Evolutionary conservation across 2,329 filamentous ascomycete species (phyloP), one percentile per base, ranked within the genome.

Genomic region (Torrubiella hemipterigena): DNA sequence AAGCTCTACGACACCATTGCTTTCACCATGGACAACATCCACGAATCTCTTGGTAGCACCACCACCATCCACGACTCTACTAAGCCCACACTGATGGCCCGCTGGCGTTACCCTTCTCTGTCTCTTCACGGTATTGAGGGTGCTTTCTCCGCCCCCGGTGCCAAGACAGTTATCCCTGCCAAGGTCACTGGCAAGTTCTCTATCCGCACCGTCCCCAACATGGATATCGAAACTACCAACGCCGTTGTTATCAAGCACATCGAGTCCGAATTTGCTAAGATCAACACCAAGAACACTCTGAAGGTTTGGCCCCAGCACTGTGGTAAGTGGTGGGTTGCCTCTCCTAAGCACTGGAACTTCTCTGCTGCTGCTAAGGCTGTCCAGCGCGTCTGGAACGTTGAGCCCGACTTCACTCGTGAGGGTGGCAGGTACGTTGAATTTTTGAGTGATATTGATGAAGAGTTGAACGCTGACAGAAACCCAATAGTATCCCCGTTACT

Each of bases 321-420:
- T 37, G 91, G 91, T 45, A 95, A 95, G 63, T 98, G 91, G 91
- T 98, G 91, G 91, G 86, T 93, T 29, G 86, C 93, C 28, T 87
- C 81, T 51, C 89, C 91, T 18, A 91, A 93, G 63, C 89, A 98
- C 70, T 96, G 91, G 86, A 98, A 98, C 70, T 98, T 96, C 63
- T 73, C 77, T 18, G 89, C 89, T 17, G 91, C 91, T 11, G 76
- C 80, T 51, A 96, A 94, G 71, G 91, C 91, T n/a, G 86, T 91
- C 20, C 81, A 96, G 67, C 76, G 85, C 42, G 91, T 98, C 22
- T 98, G 86, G 73, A 83, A 83, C 32, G 81, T 94, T 33, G 71
- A 86, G 64, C 91, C 91, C 17, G 91, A 98, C 61, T 81, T 94
- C 59, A 98, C 91, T 24, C 76, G 91, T 40, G 91, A 98, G 64